Evolutionary conservation across 176 grass and related monocot species (phyloP).

Genomic region (Metroxylon sagu): DNA sequence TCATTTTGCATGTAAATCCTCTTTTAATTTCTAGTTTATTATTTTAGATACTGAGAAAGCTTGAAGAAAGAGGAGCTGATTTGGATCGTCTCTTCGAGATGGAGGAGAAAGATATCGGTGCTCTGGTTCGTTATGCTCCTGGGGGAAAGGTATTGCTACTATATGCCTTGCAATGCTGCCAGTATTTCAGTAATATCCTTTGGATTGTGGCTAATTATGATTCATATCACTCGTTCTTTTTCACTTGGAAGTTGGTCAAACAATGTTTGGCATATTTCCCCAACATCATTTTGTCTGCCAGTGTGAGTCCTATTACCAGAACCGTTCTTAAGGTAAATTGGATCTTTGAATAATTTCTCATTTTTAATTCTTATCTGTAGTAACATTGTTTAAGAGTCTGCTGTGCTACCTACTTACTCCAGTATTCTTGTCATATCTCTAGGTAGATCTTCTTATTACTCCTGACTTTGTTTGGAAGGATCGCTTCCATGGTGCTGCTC

Average conservation of each 20-base stretch:
- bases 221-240: slow-evolving; percentile 19
- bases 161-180: too few relatives aligned
- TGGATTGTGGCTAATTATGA: slow-evolving; percentile 13
- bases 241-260: slow-evolving; percentile 70
- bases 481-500: slow-evolving; percentile 67
- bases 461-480: slow-evolving; percentile 96
- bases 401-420: slow-evolving; percentile 4
- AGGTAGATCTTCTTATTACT: slow-evolving; percentile 80
- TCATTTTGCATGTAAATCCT: background rate
- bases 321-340: slow-evolving; percentile 85
- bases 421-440: slow-evolving; percentile 21
- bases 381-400: slow-evolving; percentile 4
- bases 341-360: background rate
- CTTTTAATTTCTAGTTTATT: background rate
- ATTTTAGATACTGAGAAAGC: slow-evolving; percentile 62
- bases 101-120: slow-evolving; percentile 95
- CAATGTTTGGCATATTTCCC: slow-evolving; percentile 76
- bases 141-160: slow-evolving; percentile 55
- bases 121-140: slow-evolving; percentile 71
- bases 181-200: background rate
- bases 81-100: slow-evolving; percentile 83
- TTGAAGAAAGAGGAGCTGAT: slow-evolving; percentile 80
- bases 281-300: slow-evolving; percentile 63
- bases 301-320: slow-evolving; percentile 86
- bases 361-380: background rate